Evolutionary conservation across 306 rosid species (phyloP).

Genomic region (Cicer chorassanicum): DNA sequence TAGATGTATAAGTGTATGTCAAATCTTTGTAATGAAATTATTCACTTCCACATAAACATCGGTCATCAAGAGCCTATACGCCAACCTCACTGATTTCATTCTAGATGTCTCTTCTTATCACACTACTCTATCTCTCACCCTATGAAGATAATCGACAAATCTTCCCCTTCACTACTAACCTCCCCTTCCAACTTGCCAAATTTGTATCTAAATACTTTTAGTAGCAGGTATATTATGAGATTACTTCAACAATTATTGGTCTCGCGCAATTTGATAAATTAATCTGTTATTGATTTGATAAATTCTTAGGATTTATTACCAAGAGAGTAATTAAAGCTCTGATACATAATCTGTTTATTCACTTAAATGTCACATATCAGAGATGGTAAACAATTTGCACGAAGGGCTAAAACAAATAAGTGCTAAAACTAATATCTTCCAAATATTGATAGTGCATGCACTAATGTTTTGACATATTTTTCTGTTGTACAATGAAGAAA

Average conservation of each 20-base stretch:
- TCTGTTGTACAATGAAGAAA: background rate
- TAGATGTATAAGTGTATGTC: too few species aligned
- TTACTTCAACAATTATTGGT: slow-evolving; percentile 10
- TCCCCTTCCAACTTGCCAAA: slow-evolving; percentile 34
- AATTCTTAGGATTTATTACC: slow-evolving; percentile 77
- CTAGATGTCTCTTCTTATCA: too few species aligned
- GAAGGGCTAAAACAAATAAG: slow-evolving; percentile 99
- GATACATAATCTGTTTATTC: slow-evolving; percentile 95
- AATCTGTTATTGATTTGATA: slow-evolving; percentile 41
- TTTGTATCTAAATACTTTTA: slow-evolving; percentile 23
- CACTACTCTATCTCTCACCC: background rate
- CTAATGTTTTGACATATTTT: background rate
- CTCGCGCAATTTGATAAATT: background rate
- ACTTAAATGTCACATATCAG: slow-evolving; percentile 73
- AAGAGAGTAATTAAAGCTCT: slow-evolving; percentile 95
- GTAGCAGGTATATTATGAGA: slow-evolving; percentile 66
- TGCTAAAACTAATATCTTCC: slow-evolving; percentile 22
- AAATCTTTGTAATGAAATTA: too few species aligned
- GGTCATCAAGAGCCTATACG: too few species aligned
- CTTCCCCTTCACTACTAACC: too few species aligned
- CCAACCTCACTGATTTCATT: too few species aligned
- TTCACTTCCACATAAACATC: too few species aligned
- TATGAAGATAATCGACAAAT: background rate
- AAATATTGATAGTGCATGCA: background rate
- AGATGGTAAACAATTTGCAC: too few species aligned